These are phyloP conservation scores for Termitomyces sp. DNA, from an alignment of 768 basidiomycete genomes.

Conservation along the genomic window DNA sequence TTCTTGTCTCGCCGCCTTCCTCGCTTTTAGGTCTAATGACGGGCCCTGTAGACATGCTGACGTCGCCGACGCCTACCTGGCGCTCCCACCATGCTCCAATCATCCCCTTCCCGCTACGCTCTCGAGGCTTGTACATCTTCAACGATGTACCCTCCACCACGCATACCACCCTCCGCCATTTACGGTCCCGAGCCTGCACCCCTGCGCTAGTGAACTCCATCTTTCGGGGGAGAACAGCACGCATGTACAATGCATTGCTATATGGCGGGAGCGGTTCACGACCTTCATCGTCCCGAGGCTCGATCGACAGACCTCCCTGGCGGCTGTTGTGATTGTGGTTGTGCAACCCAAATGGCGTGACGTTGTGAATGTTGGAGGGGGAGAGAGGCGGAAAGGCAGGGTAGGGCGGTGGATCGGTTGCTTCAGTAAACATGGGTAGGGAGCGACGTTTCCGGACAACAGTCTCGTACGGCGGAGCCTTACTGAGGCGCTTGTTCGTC, in stretches of 20 bases:
- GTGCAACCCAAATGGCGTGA: constrained; percentile 7
- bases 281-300: constrained; percentile 79
- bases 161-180: constrained; percentile 87
- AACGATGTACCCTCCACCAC: constrained; percentile 92
- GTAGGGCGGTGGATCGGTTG: constrained; percentile 66
- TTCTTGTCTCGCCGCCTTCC: constrained; percentile 16
- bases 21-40: constrained; percentile 17
- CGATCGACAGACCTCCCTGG: constrained; percentile 18
- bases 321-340: not conserved
- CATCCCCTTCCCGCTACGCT: constrained; percentile 43
- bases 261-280: constrained; percentile 77
- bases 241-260: constrained; percentile 76
- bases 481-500: constrained; percentile 25
- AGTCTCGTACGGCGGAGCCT: constrained; percentile 32
- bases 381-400: constrained; percentile 30
- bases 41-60: constrained; percentile 25
- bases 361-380: constrained; percentile 1
- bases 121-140: constrained; percentile 58
- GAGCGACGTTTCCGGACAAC: constrained; percentile 53
- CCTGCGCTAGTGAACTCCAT: constrained; percentile 89
- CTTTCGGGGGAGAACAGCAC: constrained; percentile 83
- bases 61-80: constrained; percentile 70
- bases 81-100: constrained; percentile 80
- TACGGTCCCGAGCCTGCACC: constrained; percentile 83
- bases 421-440: constrained; percentile 62